Base-by-base conservation (phyloP, 257 asterid species). In the Nicotiana tabacum region DNA sequence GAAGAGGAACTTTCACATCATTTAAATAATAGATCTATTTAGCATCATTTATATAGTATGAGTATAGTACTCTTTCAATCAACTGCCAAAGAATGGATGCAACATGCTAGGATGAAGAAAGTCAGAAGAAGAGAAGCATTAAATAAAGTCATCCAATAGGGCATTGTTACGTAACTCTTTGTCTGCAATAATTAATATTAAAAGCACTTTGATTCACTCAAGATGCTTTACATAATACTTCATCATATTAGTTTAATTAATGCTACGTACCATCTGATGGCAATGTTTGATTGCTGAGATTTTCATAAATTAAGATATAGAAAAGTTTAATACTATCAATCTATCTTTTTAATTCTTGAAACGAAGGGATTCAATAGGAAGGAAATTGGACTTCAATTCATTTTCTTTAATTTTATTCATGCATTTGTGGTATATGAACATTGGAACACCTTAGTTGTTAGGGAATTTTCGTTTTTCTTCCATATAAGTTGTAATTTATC, bases 121-220 rank as follows among this genome's bases (percentile, higher is more conserved):
- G 76, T 46, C 79, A 81, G 83, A 81, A 35, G 77, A 67, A 35
- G 77, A 67, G 37, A 11, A 37, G 32, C 80, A 78, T 43, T 83
- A 83, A 43, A 83, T 33, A 58, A 77, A 53, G 83, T 69, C 86
- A 57, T 68, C 80, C 78, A 66, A 78, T 55, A 15, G 64, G 15
- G 80, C 39, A 74, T 74, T 46, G 16, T 51, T 48, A 27, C 64
- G 80, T 48, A 74, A 6, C 61, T 13, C 27, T 12, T 13, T 27
- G 39, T 46, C 8, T 74, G 7, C 24, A 74, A 74, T 46, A n/a
- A 74, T 48, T 39, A 68, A 3, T 17, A 37, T 9, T 68, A 74
- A 24, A 46, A 74, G 5, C 6, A 24, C 61, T 8, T 72, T 72
- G 21, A 46, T 68, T 5, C 29, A 68, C 56, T 37, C 29, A 4